phyloP scores from a whole-genome alignment of 768 basidiomycete species.

The Phaeotremella fagi region DNA sequence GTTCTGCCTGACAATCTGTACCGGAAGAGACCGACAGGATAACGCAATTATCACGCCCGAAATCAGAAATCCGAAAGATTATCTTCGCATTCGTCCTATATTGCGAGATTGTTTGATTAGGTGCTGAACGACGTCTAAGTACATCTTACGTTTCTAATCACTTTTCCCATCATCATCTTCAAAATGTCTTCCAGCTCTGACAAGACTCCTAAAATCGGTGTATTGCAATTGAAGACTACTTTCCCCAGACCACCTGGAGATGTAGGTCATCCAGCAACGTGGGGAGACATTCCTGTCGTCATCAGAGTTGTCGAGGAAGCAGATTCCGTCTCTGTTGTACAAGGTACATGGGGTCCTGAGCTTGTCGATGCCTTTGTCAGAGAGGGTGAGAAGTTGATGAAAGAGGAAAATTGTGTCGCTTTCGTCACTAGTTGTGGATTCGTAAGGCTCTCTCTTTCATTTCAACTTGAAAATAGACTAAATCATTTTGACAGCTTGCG shows the following conservation, averaged over 20 bases:
- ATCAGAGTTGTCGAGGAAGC: conserved; percentile 30
- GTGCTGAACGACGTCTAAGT: too few relatives aligned
- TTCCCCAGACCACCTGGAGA: conserved; percentile 33
- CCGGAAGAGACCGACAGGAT: too few relatives aligned
- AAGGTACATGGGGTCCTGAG: conserved; percentile 22
- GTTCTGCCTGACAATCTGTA: too few relatives aligned
- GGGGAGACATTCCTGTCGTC: conserved; percentile 24
- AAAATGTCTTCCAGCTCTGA: background rate
- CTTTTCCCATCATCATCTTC: background rate
- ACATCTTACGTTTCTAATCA: too few relatives aligned
- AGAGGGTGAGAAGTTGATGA: conserved; percentile 22
- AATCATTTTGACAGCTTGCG: conserved; percentile 18
- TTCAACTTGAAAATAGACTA: background rate
- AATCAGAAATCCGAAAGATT: too few relatives aligned
- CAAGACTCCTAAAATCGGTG: conserved; percentile 22
- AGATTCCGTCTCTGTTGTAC: conserved; percentile 8
- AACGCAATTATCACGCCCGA: too few relatives aligned
- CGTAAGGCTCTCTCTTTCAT: conserved; percentile 5
- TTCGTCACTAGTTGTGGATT: conserved; percentile 34
- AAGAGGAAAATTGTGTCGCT: conserved; percentile 26
- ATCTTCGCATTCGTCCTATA: too few relatives aligned
- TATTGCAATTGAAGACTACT: conserved; percentile 29
- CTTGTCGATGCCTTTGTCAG: conserved; percentile 28
- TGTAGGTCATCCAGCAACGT: conserved; percentile 17
- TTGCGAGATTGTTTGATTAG: too few relatives aligned